These are phyloP conservation scores for Helianthus tuberosus DNA, from an alignment of 129 eudicot genomes.

Conservation along the genomic window DNA sequence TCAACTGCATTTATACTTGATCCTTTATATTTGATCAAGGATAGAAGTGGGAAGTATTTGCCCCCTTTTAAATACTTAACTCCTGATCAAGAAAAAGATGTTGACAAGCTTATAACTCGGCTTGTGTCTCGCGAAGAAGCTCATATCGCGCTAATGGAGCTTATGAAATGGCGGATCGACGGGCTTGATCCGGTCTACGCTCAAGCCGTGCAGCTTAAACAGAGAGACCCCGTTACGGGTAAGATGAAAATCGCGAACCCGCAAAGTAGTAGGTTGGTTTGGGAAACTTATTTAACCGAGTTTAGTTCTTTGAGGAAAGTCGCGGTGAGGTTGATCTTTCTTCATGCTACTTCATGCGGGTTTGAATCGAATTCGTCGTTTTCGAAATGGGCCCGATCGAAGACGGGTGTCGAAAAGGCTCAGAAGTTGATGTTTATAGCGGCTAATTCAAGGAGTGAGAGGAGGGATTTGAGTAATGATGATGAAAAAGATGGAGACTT, in stretches of 20 bases:
- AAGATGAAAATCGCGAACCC: slow-evolving; percentile 88
- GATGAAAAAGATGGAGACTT: slow-evolving; percentile 77
- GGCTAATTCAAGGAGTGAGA: slow-evolving; percentile 65
- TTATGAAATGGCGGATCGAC: slow-evolving; percentile 95
- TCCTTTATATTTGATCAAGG: slow-evolving; percentile 71
- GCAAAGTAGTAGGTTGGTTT: slow-evolving; percentile 83
- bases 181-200: slow-evolving; percentile 95
- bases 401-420: slow-evolving; percentile 57
- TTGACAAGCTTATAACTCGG: slow-evolving; percentile 76
- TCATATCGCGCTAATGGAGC: slow-evolving; percentile 81
- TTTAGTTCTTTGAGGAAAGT: slow-evolving; percentile 73
- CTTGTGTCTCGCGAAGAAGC: slow-evolving; percentile 88
- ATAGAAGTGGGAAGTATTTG: slow-evolving; percentile 78
- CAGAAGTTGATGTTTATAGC: slow-evolving; percentile 81
- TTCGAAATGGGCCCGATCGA: slow-evolving; percentile 57
- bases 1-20: slow-evolving; percentile 94
- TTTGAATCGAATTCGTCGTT: slow-evolving; percentile 59
- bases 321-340: slow-evolving; percentile 92
- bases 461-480: slow-evolving; percentile 47
- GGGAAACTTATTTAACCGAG: slow-evolving; percentile 87
- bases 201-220: slow-evolving; percentile 89
- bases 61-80: slow-evolving; percentile 88
- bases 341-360: slow-evolving; percentile 83
- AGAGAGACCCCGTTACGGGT: slow-evolving; percentile 71
- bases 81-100: slow-evolving; percentile 83